A percentile compares a stretch with the other conserved stretches of the same genome.
These are phyloP conservation scores for Blumeria hordei DNA, from an alignment of 2,329 filamentous ascomycete genomes.

Conservation along the genomic window DNA sequence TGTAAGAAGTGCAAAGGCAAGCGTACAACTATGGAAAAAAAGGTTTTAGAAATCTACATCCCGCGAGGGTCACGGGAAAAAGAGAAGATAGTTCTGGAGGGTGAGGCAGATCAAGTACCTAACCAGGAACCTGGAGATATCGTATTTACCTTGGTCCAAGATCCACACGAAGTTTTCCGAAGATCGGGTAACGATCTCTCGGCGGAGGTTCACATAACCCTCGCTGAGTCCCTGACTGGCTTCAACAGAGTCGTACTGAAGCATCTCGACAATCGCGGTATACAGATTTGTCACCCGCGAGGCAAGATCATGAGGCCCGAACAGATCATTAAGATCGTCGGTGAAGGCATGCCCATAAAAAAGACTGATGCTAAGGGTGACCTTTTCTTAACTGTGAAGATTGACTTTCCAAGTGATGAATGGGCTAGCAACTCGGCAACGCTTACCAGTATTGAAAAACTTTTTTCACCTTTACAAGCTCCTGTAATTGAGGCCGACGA, in stretches of 20 bases:
- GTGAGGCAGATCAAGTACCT: conserved; percentile 81
- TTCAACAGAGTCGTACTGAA: conserved; percentile 79
- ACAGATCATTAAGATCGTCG: conserved; percentile 62
- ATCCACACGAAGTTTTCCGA: conserved; percentile 57
- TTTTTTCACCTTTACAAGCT: conserved; percentile 38
- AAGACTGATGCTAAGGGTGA: conserved; percentile 64
- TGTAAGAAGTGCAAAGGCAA: conserved; percentile 98
- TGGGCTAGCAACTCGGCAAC: conserved; percentile 55
- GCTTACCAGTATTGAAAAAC: conserved; percentile 44
- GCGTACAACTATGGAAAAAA: conserved; percentile 66
- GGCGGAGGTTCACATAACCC: conserved; percentile 55
- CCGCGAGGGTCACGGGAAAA: conserved; percentile 68
- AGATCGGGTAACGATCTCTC: conserved; percentile 67
- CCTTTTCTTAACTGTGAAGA: conserved; percentile 62
- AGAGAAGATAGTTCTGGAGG: conserved; percentile 72
- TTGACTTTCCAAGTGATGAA: conserved; percentile 70
- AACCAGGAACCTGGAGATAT: conserved; percentile 82
- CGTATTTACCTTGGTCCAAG: conserved; percentile 66
- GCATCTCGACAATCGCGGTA: conserved; percentile 82
- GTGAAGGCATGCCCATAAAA: conserved; percentile 91
- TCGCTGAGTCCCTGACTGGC: conserved; percentile 65
- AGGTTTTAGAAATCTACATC: conserved; percentile 90
- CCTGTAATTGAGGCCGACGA: conserved; percentile 38
- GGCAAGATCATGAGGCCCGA: conserved; percentile 65
- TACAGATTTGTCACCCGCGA: conserved; percentile 53